phyloP scores from a whole-genome alignment of 1,284 basidiomycete species.

The Schizophyllum amplum region DNA sequence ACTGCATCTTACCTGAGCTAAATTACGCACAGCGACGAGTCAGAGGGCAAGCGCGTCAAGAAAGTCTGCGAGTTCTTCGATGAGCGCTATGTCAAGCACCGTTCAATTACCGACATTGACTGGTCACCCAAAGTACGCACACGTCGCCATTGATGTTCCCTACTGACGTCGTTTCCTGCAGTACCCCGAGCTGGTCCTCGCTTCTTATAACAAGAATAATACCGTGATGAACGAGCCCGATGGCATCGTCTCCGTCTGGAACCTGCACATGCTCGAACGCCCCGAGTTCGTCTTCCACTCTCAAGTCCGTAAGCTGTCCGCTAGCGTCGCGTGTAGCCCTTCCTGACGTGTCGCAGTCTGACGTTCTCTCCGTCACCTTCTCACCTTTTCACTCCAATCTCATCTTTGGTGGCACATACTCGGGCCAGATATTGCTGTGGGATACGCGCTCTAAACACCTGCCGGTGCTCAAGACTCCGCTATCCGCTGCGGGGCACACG shows the following conservation, averaged over 20 bases:
- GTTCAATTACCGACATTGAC: constrained; percentile 93
- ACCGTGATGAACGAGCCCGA: constrained; percentile 89
- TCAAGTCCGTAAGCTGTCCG: constrained; percentile 47
- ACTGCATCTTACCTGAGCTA: not conserved
- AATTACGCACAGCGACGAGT: constrained; percentile 60
- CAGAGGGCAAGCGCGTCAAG: constrained; percentile 83
- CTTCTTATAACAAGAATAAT: constrained; percentile 95
- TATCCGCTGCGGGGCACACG: constrained; percentile 93
- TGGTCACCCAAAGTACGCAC: constrained; percentile 87
- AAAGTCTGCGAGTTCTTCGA: constrained; percentile 85
- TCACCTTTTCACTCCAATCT: constrained; percentile 98
- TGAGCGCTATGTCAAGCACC: constrained; percentile 81
- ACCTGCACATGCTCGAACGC: constrained; percentile 87
- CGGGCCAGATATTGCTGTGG: constrained; percentile 97
- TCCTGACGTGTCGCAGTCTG: constrained; percentile 54
- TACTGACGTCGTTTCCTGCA: constrained; percentile 24
- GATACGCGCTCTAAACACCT: constrained; percentile 96
- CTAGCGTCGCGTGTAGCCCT: constrained; percentile 11
- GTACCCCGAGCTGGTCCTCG: constrained; percentile 93
- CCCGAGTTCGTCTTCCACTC: constrained; percentile 98
- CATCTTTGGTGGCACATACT: constrained; percentile 96
- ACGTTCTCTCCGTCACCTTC: constrained; percentile 93
- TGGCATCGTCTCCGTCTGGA: constrained; percentile 97
- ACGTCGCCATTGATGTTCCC: constrained; percentile 4
- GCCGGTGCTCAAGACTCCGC: constrained; percentile 92